phyloP scores from a whole-genome alignment of 768 basidiomycete species.

The Hypholoma sublateritium region DNA sequence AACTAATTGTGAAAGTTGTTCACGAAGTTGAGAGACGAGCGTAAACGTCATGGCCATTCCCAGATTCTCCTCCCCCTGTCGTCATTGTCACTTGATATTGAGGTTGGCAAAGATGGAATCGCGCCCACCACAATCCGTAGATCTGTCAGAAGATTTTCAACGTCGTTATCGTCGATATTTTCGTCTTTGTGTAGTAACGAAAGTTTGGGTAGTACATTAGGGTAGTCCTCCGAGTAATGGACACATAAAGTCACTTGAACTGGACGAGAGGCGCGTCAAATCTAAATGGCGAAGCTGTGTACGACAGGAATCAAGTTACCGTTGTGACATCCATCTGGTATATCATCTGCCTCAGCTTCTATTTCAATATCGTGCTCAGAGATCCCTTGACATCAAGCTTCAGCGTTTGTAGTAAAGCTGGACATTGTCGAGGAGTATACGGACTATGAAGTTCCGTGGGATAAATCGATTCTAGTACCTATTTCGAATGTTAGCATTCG shows the following conservation, averaged over 20 bases:
- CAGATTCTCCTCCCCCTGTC: conserved; percentile 78
- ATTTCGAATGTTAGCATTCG: conserved; percentile 9
- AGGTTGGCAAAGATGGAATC: too few species aligned
- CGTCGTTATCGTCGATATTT: conserved; percentile 56
- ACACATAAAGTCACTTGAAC: conserved; percentile 76
- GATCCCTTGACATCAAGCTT: conserved; percentile 64
- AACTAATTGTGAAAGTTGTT: conserved; percentile 68
- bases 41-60: conserved; percentile 99
- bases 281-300: background rate
- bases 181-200: conserved; percentile 63
- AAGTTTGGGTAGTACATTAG: conserved; percentile 78
- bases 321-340: conserved; percentile 58
- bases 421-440: conserved; percentile 40
- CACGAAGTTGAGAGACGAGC: conserved; percentile 80
- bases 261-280: conserved; percentile 27
- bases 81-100: background rate
- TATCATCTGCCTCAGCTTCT: conserved; percentile 84
- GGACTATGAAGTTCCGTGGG: conserved; percentile 89
- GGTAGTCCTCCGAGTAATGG: conserved; percentile 80
- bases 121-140: conserved; percentile 56
- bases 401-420: conserved; percentile 37
- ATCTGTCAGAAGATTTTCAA: conserved; percentile 52
- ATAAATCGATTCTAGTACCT: conserved; percentile 96
- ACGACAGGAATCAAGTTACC: conserved; percentile 36
- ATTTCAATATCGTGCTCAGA: conserved; percentile 83